Conservation (phyloP, 2,329 filamentous ascomycete genomes). For the Trichocomaceae sp. region DNA sequence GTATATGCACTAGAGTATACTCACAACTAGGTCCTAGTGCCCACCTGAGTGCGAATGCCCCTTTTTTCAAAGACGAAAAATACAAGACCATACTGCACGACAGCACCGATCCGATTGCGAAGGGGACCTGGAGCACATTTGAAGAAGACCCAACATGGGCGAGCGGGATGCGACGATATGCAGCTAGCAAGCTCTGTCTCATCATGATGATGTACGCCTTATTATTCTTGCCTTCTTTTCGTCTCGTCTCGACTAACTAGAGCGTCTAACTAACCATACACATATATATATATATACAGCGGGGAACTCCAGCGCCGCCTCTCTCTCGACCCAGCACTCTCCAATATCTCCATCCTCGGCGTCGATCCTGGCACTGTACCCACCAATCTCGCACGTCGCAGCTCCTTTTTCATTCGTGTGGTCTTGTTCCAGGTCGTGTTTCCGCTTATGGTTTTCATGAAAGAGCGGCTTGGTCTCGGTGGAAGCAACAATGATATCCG, state of each 20-base stretch:
- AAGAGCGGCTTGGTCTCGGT: neutral
- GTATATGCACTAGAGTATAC: neutral
- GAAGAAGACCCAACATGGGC: conserved; percentile 21
- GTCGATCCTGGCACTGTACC: conserved; percentile 37
- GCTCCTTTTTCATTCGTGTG: conserved; percentile 19
- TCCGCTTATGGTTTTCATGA: neutral
- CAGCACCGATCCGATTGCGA: conserved; percentile 9
- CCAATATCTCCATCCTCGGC: conserved; percentile 31
- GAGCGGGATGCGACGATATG: conserved; percentile 32
- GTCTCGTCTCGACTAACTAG: too few species aligned
- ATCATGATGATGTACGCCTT: conserved; percentile 30
- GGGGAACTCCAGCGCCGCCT: conserved; percentile 35
- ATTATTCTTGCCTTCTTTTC: too few species aligned
- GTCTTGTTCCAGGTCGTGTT: conserved; percentile 3
- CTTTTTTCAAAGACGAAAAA: conserved; percentile 5
- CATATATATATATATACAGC: too few species aligned
- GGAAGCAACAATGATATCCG: conserved; percentile 12
- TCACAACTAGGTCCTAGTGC: conserved; percentile 15
- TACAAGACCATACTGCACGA: conserved; percentile 10
- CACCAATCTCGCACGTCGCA: conserved; percentile 24
- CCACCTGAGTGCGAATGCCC: conserved; percentile 1
- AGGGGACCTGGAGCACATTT: conserved; percentile 9
- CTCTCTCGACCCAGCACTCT: conserved; percentile 19
- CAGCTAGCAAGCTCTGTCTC: conserved; percentile 34
- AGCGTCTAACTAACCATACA: neutral